phyloP scores from a whole-genome alignment of 352 stramenopile genomes.

The Pythium sp. region DNA sequence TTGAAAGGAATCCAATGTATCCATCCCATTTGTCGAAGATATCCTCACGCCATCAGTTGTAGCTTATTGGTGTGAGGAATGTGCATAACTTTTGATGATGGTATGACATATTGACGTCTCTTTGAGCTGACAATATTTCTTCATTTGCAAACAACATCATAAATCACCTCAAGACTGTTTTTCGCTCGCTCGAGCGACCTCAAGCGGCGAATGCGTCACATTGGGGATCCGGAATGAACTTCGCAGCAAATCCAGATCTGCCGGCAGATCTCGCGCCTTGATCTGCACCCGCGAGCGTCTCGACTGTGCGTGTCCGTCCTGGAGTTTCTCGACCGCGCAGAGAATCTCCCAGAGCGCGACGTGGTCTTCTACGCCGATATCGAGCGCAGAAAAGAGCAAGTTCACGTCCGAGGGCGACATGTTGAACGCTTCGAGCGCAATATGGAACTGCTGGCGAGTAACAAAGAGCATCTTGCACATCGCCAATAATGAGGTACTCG shows the following conservation, averaged over 20 bases:
- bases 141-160: neutral
- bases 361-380: conserved; percentile 46
- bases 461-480: conserved; percentile 38
- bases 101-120: too few species aligned
- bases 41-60: neutral
- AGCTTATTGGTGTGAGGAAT: neutral
- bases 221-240: conserved; percentile 14
- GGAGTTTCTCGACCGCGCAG: conserved; percentile 37
- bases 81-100: too few species aligned
- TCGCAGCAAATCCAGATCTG: conserved; percentile 38
- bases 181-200: neutral
- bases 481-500: conserved; percentile 18
- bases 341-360: conserved; percentile 51
- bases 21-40: neutral
- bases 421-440: conserved; percentile 54
- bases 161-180: neutral
- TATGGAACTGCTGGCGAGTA: conserved; percentile 54
- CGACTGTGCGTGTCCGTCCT: conserved; percentile 42
- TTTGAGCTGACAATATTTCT: neutral
- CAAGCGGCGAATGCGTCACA: conserved; percentile 6
- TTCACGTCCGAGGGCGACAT: conserved; percentile 49
- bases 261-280: conserved; percentile 34
- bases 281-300: conserved; percentile 45
- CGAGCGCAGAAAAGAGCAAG: conserved; percentile 54
- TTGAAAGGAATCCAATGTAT: neutral